Conservation (phyloP, 768 basidiomycete genomes). For the Rhizopogon vesiculosus region DNA sequence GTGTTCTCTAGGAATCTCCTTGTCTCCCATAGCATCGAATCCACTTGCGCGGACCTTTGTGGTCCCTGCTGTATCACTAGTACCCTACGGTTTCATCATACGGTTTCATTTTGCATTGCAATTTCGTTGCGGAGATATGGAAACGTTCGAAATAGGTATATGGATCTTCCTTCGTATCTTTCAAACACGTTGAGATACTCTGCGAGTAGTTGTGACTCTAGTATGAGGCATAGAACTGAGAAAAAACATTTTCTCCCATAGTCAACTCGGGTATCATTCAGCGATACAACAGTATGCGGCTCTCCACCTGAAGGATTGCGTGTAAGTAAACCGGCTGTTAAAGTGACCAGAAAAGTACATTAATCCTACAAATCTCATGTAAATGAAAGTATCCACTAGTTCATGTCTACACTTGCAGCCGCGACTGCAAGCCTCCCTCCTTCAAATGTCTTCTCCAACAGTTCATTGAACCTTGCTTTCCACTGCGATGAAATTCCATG, state of each 20-base stretch:
- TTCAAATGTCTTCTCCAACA: conserved; percentile 52
- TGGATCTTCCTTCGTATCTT: neutral
- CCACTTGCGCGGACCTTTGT: neutral
- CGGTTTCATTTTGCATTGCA: neutral
- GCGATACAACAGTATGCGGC: neutral
- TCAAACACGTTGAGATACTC: neutral
- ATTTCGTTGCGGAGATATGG: neutral
- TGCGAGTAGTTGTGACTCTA: neutral
- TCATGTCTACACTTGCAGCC: neutral
- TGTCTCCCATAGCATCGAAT: neutral
- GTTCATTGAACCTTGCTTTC: conserved; percentile 43
- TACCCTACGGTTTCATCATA: neutral
- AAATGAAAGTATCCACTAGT: neutral
- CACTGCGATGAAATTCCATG: conserved; percentile 57
- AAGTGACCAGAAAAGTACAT: neutral
- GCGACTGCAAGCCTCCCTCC: conserved; percentile 35
- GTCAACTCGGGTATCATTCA: neutral
- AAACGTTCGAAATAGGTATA: neutral
- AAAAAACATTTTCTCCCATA: neutral
- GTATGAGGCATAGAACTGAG: too few relatives aligned
- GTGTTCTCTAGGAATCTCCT: neutral
- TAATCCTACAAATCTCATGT: neutral
- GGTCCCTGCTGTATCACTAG: neutral
- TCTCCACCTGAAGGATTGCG: too few relatives aligned
- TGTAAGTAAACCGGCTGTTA: neutral